Percentiles rank a stretch among this genome's conserved stretches.
phyloP scores from a whole-genome alignment of 2,329 filamentous ascomycete species.

The Trichoderma sp. region DNA sequence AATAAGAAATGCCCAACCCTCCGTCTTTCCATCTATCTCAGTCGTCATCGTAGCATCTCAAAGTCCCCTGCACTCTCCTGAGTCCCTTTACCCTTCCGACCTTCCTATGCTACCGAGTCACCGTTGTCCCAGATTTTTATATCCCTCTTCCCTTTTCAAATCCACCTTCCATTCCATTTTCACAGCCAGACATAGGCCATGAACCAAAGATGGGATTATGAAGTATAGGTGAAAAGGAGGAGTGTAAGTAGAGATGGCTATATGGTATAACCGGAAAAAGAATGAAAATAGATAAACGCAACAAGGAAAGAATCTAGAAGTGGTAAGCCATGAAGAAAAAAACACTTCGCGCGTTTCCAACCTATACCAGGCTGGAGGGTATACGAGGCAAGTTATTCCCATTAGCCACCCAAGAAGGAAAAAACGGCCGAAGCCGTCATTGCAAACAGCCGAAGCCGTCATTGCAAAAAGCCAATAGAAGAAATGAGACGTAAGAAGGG shows the following conservation, averaged over 20 bases:
- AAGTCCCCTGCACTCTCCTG: not conserved
- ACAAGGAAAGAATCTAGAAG: not conserved
- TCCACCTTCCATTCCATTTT: not conserved
- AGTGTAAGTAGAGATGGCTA: not conserved
- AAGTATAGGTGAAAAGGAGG: not conserved
- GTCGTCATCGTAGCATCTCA: slow-evolving; percentile 12
- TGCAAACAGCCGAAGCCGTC: not conserved
- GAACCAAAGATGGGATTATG: not conserved
- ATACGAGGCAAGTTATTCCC: not conserved
- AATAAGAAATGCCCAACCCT: not conserved
- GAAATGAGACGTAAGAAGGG: not conserved
- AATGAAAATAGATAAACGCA: not conserved
- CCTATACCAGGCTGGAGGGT: not conserved
- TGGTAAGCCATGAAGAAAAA: not conserved
- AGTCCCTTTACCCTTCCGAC: not conserved
- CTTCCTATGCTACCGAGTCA: slow-evolving; percentile 9
- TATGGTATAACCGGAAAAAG: not conserved
- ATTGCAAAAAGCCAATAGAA: not conserved
- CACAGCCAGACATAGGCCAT: not conserved
- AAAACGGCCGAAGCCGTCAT: not conserved
- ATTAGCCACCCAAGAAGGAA: not conserved
- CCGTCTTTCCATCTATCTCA: slow-evolving; percentile 12
- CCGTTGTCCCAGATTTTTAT: not conserved
- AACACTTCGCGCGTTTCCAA: not conserved
- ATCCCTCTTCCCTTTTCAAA: not conserved